Base-by-base conservation (phyloP, 306 rosid genomes). In the Gastrolobium villosum region DNA sequence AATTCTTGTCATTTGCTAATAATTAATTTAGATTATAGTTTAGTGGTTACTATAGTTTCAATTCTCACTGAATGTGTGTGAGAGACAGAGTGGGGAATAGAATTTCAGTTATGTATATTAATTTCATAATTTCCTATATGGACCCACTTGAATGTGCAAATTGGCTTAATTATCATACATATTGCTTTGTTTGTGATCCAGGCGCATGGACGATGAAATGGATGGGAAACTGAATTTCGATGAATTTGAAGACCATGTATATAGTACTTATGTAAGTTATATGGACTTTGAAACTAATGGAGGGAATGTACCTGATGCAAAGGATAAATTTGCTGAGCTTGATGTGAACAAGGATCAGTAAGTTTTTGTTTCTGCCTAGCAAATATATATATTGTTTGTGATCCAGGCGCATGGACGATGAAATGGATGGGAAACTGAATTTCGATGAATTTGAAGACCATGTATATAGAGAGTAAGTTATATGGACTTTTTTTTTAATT, bases 341-440 rank as follows among this genome's bases (percentile, higher is more conserved):
- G 96, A 94, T 82, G 78, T 82, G 2, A 85, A 94, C 81, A 80
- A 88, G 26, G 87, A 94, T 81, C 34, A 70, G 98, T 91, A 89
- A 56, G 83, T 62, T 50, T 71, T 48, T 48, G 30, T 37, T 67
- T 54, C 1, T 0, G 2, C 53, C 60, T 30, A 10, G 20, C 3
- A 36, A 37, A 30, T 40, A 4, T 15, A 31, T n/a, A n/a, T n/a
- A n/a, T 52, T 64, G 44, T 61, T 70, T 57, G 62, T 54, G 62
- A 68, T 80, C 52, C 76, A 91, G 98, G 83, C 67, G 76, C 40
- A 90, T 90, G 88, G 91, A 89, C 71, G 3, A 20, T 35, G 88
- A 89, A 82, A 62, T 41, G 1, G 89, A 88, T 81, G 93, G 92
- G 57, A 94, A 89, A 76, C 80, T 94, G 13, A 83, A 46, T 57